Conservation (phyloP, 2,329 filamentous ascomycete genomes). For the Cladophialophora chaetospira region DNA sequence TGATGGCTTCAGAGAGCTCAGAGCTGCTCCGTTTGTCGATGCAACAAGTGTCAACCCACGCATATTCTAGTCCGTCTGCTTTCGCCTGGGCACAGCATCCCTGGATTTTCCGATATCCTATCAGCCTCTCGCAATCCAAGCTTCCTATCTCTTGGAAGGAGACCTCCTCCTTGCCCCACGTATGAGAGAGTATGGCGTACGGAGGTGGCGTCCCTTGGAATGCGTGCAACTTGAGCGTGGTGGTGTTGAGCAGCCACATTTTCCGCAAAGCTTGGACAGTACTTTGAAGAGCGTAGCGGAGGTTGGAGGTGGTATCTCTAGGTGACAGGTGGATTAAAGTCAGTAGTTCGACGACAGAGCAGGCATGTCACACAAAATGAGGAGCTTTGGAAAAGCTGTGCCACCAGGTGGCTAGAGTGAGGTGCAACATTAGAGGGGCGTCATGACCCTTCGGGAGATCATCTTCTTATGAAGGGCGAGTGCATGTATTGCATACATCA, state of each 20-base stretch:
- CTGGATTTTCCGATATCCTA: background rate
- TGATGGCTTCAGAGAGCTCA: slow-evolving; percentile 30
- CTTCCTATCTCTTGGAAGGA: slow-evolving; percentile 15
- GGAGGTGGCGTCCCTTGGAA: background rate
- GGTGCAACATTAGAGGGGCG: too few relatives aligned
- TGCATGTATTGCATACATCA: too few relatives aligned
- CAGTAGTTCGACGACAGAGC: too few relatives aligned
- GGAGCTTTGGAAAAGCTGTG: too few relatives aligned
- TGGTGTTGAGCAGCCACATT: background rate
- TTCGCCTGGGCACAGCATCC: background rate
- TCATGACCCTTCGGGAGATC: too few relatives aligned
- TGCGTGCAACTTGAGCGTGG: background rate
- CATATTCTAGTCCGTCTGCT: slow-evolving; percentile 21
- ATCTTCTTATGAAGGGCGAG: too few relatives aligned
- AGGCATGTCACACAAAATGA: too few relatives aligned
- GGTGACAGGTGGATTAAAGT: too few relatives aligned
- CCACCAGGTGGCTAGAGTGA: too few relatives aligned
- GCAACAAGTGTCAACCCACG: slow-evolving; percentile 34
- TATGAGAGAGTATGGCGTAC: slow-evolving; percentile 28
- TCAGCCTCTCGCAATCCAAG: background rate
- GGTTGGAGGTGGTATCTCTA: too few relatives aligned
- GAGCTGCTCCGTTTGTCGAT: slow-evolving; percentile 33
- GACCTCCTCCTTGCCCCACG: slow-evolving; percentile 24
- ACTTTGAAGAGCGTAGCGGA: too few relatives aligned
- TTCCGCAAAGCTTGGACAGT: too few relatives aligned